Conservation (phyloP, 2,329 filamentous ascomycete genomes). For the Nigrospora sphaerica region DNA sequence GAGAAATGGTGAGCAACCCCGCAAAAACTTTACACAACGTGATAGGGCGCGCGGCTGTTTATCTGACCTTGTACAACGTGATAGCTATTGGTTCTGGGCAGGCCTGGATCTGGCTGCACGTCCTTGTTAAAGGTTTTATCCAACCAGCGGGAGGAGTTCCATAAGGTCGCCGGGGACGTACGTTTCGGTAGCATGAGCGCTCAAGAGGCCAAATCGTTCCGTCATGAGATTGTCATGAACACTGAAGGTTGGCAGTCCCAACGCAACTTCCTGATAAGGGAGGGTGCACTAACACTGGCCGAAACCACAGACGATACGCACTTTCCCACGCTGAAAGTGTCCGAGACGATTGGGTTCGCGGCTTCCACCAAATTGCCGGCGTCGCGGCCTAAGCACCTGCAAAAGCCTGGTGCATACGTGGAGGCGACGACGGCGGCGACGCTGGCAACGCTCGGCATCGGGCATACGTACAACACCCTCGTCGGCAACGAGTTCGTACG, state of each 20-base stretch:
- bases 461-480: conserved; percentile 60
- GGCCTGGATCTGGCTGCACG: conserved; percentile 24
- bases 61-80: neutral
- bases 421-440: conserved; percentile 23
- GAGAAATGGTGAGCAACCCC: conserved; percentile 29
- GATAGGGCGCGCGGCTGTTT: neutral
- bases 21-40: neutral
- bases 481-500: conserved; percentile 65
- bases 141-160: conserved; percentile 19
- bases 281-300: neutral
- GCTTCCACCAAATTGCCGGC: conserved; percentile 57
- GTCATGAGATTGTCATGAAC: conserved; percentile 23
- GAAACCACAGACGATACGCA: conserved; percentile 45
- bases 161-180: conserved; percentile 16
- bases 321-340: conserved; percentile 62
- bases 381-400: conserved; percentile 36
- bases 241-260: conserved; percentile 14
- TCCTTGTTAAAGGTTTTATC: conserved; percentile 21
- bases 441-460: conserved; percentile 57
- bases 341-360: conserved; percentile 60
- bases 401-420: conserved; percentile 20
- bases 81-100: conserved; percentile 22
- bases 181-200: conserved; percentile 18
- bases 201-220: conserved; percentile 14
- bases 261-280: too few species aligned